phyloP scores from a whole-genome alignment of 768 basidiomycete species.

The Calocybe indica region DNA sequence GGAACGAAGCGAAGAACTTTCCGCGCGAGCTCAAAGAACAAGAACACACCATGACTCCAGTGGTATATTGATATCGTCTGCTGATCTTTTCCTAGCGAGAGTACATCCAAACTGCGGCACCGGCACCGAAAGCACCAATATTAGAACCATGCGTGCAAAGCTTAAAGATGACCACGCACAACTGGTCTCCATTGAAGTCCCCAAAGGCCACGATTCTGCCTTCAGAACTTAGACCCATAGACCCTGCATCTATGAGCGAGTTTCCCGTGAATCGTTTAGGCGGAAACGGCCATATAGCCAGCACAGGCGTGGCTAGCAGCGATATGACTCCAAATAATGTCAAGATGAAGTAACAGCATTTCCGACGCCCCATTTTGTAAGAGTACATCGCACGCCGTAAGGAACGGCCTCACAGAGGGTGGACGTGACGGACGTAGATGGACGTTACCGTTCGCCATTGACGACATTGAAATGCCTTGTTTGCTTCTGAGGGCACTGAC shows the following conservation, averaged over 20 bases:
- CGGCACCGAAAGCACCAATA: constrained; percentile 2
- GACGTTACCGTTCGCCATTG: background rate
- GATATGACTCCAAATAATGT: background rate
- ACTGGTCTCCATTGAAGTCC: constrained; percentile 95
- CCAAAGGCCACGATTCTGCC: constrained; percentile 84
- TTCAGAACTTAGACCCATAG: constrained; percentile 68
- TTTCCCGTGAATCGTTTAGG: constrained; percentile 84
- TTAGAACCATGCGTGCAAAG: background rate
- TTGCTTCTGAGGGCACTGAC: no score
- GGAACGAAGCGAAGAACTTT: constrained; percentile 1
- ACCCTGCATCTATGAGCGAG: constrained; percentile 72
- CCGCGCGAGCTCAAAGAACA: background rate
- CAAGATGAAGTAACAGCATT: background rate
- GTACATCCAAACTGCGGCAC: constrained; percentile 63
- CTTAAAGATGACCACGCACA: constrained; percentile 46
- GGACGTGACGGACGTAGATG: background rate
- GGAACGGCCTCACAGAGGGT: constrained; percentile 1
- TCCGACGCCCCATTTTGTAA: constrained; percentile 6
- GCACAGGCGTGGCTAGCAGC: constrained; percentile 3
- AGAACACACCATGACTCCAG: constrained; percentile 72
- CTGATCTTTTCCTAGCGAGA: constrained; percentile 72
- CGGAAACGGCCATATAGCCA: constrained; percentile 70
- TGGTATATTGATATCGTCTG: constrained; percentile 69
- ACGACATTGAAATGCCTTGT: no score
- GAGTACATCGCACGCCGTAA: constrained; percentile 4